phyloP scores from a whole-genome alignment of 345 rosid genomes.

The Erysimum cheiranthoides region DNA sequence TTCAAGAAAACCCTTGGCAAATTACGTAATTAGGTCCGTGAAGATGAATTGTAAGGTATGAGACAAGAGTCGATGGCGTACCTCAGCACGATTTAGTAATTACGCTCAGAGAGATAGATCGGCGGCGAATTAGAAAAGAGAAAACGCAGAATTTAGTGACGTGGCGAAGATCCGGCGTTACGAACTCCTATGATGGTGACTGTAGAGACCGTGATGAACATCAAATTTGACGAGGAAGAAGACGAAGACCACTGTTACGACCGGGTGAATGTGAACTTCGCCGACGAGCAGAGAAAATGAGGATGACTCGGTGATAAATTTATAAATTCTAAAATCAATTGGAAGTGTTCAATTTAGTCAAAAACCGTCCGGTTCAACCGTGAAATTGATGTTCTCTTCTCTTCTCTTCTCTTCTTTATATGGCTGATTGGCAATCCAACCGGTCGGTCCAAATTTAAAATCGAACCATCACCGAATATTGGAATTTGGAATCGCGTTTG shows the following conservation, averaged over 20 bases:
- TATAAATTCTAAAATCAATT: background rate
- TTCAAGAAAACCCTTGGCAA: conserved; percentile 20
- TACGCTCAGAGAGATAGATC: conserved; percentile 9
- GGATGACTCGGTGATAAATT: background rate
- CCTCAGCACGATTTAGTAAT: conserved; percentile 27
- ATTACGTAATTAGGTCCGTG: background rate
- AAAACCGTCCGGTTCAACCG: conserved; percentile 3
- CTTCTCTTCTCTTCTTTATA: background rate
- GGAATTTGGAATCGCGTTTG: too few species aligned
- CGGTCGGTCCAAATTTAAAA: background rate
- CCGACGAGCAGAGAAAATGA: background rate
- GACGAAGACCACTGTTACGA: background rate
- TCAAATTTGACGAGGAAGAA: background rate
- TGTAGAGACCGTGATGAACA: background rate
- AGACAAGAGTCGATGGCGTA: background rate
- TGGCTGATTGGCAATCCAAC: background rate
- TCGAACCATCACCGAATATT: background rate
- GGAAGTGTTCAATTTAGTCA: background rate
- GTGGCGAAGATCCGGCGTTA: background rate
- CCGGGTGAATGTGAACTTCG: background rate
- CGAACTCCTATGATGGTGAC: background rate
- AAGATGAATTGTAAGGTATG: background rate
- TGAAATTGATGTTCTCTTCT: background rate
- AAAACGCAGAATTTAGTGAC: background rate
- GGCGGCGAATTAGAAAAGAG: background rate